These are phyloP conservation scores for Lepiota venenata DNA, from an alignment of 768 basidiomycete species.

Conservation along the genomic window DNA sequence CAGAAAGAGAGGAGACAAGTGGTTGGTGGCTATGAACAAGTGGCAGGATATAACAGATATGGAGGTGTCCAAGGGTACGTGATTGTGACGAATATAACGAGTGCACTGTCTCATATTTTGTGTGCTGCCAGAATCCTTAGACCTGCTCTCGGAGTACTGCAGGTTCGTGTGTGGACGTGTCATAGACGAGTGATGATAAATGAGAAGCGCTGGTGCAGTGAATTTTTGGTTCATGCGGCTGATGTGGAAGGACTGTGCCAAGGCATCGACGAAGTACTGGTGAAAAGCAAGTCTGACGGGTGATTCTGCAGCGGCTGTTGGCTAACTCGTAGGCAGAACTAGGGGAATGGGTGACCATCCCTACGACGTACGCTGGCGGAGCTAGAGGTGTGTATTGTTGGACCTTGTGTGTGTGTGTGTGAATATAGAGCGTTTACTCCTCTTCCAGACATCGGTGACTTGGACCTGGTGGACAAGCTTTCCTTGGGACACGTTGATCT, in stretches of 20 bases:
- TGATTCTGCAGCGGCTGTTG: not conserved
- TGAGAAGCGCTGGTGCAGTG: constrained; percentile 40
- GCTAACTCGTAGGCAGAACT: constrained; percentile 51
- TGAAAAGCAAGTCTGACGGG: constrained; percentile 51
- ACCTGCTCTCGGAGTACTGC: constrained; percentile 76
- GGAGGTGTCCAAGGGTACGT: constrained; percentile 78
- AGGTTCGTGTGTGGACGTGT: constrained; percentile 40
- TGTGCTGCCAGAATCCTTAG: constrained; percentile 61
- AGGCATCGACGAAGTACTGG: constrained; percentile 91
- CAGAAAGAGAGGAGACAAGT: constrained; percentile 66
- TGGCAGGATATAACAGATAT: constrained; percentile 97
- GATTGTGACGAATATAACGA: not conserved
- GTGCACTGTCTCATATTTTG: not conserved
- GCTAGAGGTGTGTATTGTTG: constrained; percentile 62
- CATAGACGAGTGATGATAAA: not conserved
- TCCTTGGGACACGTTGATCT: constrained; percentile 84
- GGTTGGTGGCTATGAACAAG: constrained; percentile 98
- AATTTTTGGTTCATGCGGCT: constrained; percentile 96
- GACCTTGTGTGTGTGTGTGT: not conserved
- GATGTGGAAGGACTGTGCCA: constrained; percentile 97
- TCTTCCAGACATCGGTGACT: constrained; percentile 67
- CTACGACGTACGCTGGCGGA: constrained; percentile 96
- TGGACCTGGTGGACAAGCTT: constrained; percentile 74
- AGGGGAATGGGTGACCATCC: constrained; percentile 88
- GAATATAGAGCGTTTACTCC: not conserved